Evolutionary conservation across 257 asterid species (phyloP).

Genomic region (Leptodermis oblonga): DNA sequence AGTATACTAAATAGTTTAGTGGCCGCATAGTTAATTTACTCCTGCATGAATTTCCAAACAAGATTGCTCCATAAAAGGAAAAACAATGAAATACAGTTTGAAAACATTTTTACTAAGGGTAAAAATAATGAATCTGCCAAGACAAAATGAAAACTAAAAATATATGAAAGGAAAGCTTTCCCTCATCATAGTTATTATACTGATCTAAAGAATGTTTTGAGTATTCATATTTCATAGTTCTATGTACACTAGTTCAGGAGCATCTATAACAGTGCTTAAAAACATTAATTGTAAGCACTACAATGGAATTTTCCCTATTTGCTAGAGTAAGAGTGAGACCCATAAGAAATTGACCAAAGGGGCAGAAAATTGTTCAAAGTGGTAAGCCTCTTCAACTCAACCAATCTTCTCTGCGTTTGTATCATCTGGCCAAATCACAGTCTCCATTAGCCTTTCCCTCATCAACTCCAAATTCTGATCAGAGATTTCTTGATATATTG

Average conservation of each 20-base stretch:
- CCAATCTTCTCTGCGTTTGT: conserved; percentile 47
- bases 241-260: neutral
- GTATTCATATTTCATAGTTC: conserved; percentile 1
- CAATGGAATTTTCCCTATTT: neutral
- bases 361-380: neutral
- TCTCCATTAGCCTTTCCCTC: conserved; percentile 81
- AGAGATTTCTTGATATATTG: conserved; percentile 68
- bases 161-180: too few species aligned
- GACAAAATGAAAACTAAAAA: neutral
- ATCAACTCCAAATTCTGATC: conserved; percentile 80
- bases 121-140: too few species aligned
- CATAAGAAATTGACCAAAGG: neutral
- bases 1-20: too few species aligned
- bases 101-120: too few species aligned
- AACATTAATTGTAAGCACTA: neutral
- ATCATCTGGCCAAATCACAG: conserved; percentile 84
- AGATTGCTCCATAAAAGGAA: too few species aligned
- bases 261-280: neutral
- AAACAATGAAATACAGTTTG: too few species aligned
- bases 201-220: neutral
- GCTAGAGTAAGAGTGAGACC: neutral
- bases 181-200: neutral
- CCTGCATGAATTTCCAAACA: too few species aligned
- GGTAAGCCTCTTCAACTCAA: conserved; percentile 19
- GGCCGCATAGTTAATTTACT: too few species aligned